Evolutionary conservation across 2,329 filamentous ascomycete species (phyloP), one percentile per base, ranked within the genome.

Genomic region (Colletotrichum truncatum): DNA sequence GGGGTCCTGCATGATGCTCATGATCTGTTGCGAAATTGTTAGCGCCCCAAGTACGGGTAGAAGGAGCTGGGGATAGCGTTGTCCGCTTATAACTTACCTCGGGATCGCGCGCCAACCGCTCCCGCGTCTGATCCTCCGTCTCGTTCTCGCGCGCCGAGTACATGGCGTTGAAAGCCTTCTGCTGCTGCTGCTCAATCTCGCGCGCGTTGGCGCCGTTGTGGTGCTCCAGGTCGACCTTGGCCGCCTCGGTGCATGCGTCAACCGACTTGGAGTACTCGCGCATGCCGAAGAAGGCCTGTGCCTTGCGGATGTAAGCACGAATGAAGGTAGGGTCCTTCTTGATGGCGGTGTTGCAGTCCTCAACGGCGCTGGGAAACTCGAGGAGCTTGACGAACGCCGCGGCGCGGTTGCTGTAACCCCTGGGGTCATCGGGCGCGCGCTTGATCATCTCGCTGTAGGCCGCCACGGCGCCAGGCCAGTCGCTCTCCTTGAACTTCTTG

Each of bases 361-460:
- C 89, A 38, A 99, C 89, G 1, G 96, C 97, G 70, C 91, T 93
- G 6, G 96, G 96, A 85, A 99, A 97, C 71, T 94, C 93, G 73
- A 99, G 92, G 43, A 99, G 87, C 85, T 99, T 99, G 81, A 98
- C 92, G 74, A 98, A 93, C 46, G 96, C 97, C 4, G 96, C 96
- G 6, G 96, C 96, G 72, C 96, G 94, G 87, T 99, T 99, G 77
- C 93, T 97, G 86, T 96, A 99, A 43, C 96, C 95, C 72, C 97
- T 91, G 39, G 96, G 91, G 75, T 99, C 96, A 1, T 97, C 87
- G 6, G 97, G 96, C 0, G 93, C 91, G 64, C 96, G 94, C 87
- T 98, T 98, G 80, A 92, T 92, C 94, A 98, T 98, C 83, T 99
- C 96, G 1, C 85, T 89, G 84, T 99, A 99, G 1, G 95, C 93